Evolutionary conservation across 352 stramenopile genomes (phyloP), one percentile per base, ranked within the genome.

Genomic region (Globisporangium paddicum): DNA sequence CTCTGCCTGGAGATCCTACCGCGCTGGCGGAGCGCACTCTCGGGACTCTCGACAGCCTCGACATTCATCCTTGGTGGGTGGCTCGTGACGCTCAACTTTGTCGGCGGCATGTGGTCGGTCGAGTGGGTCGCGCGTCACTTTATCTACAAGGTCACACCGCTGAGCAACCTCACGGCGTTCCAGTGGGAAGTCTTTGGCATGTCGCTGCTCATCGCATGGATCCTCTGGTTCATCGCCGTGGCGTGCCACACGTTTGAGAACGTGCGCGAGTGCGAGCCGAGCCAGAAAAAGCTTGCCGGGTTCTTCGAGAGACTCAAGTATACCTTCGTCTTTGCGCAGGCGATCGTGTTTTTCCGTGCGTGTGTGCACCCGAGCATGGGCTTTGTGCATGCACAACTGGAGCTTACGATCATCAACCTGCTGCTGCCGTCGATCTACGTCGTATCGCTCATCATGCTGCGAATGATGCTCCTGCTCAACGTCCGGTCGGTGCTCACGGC

Each of bases 401-500:
- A 95, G 66, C 79, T 95, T 32, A 95, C 85, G 8, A 95, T 95
- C 56, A 93, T 95, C 71, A 95, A 95, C 62, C 60, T 95, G 50
- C 66, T 95, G 34, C 68, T 95, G 19, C 85, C 85, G 30, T 89
- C 85, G 14, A 91, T 95, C 62, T 95, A 95, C 62, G 85, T 95
- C 10, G 72, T 95, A 14, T 91, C 82, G 46, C 75, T 95, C 19
- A 87, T 95, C 35, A 69, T 84, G 46, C 68, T 95, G 21, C 78
- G 82, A 47, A 84, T 91, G 69, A 70, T 90, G 16, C 82, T 72
- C 18, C 57, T 90, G 7, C 53, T 88, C 35, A 91, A 71, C 25
- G 21, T 67, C 10, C 76, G 65, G 16, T 73, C 77, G 14, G 40
- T 92, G 21, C 55, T 72, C 3, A 65, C 87, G 10, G 79, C 68